These are phyloP conservation scores for Plasmodium coatneyi DNA, from an alignment of 169 alveolate genomes.

Conservation along the genomic window DNA sequence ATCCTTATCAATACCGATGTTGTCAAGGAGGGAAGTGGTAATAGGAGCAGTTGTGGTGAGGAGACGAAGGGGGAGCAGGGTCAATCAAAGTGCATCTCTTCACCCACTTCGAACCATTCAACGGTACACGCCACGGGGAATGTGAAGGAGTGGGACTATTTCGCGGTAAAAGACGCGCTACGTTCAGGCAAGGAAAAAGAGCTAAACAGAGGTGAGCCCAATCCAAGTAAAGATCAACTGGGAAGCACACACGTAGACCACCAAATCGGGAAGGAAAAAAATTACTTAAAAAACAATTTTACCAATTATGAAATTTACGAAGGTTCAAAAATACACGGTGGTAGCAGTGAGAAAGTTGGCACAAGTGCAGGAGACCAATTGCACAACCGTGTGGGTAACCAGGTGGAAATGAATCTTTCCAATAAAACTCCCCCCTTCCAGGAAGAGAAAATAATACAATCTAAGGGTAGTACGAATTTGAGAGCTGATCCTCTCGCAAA, in stretches of 20 bases:
- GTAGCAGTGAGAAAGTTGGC: background rate
- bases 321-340: background rate
- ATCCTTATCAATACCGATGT: background rate
- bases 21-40: background rate
- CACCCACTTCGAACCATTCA: background rate
- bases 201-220: background rate
- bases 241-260: background rate
- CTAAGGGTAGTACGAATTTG: background rate
- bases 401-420: background rate
- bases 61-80: background rate
- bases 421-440: background rate
- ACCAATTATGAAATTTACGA: conserved; percentile 22
- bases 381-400: background rate
- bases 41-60: background rate
- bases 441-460: background rate
- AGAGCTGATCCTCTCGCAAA: background rate
- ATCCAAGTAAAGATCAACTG: background rate
- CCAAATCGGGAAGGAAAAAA: background rate
- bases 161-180: background rate
- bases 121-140: background rate
- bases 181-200: background rate
- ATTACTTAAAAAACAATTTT: background rate
- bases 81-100: background rate
- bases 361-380: background rate
- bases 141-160: background rate